Percentiles rank a stretch among this genome's conserved stretches.
phyloP scores from a whole-genome alignment of 148 eudicot genomes.

The Vaccinium darrowii region DNA sequence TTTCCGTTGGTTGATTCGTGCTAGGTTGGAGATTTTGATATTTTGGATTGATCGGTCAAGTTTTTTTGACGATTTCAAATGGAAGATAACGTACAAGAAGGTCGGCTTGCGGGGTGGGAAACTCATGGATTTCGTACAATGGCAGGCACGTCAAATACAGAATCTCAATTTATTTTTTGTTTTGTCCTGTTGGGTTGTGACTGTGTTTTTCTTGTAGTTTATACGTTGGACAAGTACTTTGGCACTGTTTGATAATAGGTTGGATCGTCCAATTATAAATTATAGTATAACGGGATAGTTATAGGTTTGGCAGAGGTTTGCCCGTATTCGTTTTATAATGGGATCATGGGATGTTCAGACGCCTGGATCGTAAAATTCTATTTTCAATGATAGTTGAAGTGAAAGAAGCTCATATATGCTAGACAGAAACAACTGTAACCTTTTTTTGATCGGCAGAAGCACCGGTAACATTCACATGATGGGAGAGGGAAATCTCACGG shows the following conservation, averaged over 20 bases:
- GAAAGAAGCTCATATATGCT: neutral
- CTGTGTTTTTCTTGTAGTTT: neutral
- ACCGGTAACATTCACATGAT: neutral
- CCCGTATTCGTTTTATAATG: too few relatives aligned
- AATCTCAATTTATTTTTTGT: neutral
- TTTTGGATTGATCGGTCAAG: constrained; percentile 5
- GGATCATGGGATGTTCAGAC: neutral
- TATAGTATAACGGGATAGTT: too few relatives aligned
- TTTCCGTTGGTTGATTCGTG: neutral
- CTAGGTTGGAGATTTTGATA: neutral
- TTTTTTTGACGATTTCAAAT: constrained; percentile 15
- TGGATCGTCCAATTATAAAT: too few relatives aligned
- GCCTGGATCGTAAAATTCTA: neutral
- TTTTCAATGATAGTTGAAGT: neutral
- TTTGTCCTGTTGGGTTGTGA: neutral
- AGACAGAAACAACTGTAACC: neutral
- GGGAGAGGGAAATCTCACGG: neutral
- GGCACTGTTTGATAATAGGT: neutral
- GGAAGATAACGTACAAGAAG: constrained; percentile 31
- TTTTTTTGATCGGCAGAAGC: neutral
- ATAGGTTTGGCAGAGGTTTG: neutral
- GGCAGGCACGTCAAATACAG: constrained; percentile 39
- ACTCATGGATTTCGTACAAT: constrained; percentile 75
- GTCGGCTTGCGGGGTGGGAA: constrained; percentile 50
- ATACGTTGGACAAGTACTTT: neutral